These are phyloP conservation scores for Globisporangium sylvaticum DNA, from an alignment of 352 stramenopile genomes.

Conservation along the genomic window DNA sequence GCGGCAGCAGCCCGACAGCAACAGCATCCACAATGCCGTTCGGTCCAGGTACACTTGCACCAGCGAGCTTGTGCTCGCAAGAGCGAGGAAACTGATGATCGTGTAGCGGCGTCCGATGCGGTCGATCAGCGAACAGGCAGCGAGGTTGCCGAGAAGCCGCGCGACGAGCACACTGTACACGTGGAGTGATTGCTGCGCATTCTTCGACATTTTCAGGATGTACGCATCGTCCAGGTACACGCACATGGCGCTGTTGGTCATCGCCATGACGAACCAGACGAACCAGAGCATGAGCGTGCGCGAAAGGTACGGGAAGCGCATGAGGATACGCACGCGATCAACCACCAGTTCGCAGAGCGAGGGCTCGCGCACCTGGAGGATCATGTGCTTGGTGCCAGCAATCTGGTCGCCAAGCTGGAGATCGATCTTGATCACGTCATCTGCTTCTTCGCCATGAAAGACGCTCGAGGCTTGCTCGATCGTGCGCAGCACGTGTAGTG, in stretches of 20 bases:
- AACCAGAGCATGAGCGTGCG: constrained; percentile 45
- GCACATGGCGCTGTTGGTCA: too few species aligned
- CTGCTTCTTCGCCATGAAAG: not conserved
- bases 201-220: constrained; percentile 15
- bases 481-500: constrained; percentile 7
- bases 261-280: constrained; percentile 25
- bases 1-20: not conserved
- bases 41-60: constrained; percentile 18
- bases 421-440: not conserved
- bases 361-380: constrained; percentile 8
- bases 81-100: constrained; percentile 16
- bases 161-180: constrained; percentile 10
- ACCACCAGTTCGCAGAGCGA: constrained; percentile 24
- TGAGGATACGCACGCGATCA: constrained; percentile 28
- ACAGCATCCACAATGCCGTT: constrained; percentile 10
- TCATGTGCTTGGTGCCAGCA: not conserved
- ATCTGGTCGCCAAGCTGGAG: not conserved
- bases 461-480: constrained; percentile 6
- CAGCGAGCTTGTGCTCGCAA: not conserved
- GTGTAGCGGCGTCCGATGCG: constrained; percentile 23
- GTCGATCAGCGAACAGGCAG: constrained; percentile 31
- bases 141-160: constrained; percentile 30
- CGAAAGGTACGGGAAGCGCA: constrained; percentile 25
- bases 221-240: constrained; percentile 23
- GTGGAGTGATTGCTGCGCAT: not conserved